Evolutionary conservation across 2,329 filamentous ascomycete species (phyloP).

Genomic region (Aspergillus chevalieri): DNA sequence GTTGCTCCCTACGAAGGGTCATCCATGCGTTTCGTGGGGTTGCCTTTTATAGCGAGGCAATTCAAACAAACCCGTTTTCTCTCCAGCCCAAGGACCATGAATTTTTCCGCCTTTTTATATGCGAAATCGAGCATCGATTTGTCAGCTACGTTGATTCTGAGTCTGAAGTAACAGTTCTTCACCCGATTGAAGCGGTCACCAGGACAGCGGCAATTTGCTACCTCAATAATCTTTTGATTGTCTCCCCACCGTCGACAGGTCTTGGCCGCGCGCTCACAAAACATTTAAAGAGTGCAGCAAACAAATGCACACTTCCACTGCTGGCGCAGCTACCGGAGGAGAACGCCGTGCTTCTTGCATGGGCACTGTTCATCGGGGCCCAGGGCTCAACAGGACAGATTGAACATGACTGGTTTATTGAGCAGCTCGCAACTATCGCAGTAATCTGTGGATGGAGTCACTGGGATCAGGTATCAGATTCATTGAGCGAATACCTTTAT

Average conservation of each 20-base stretch:
- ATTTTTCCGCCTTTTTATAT: slow-evolving; percentile 28
- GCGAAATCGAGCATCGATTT: slow-evolving; percentile 33
- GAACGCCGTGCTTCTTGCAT: slow-evolving; percentile 21
- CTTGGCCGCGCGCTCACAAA: slow-evolving; percentile 29
- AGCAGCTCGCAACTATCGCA: slow-evolving; percentile 18
- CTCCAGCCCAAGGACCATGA: slow-evolving; percentile 23
- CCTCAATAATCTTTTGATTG: slow-evolving; percentile 27
- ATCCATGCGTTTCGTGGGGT: slow-evolving; percentile 25
- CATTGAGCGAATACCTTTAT: slow-evolving; percentile 25
- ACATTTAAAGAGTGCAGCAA: slow-evolving; percentile 20
- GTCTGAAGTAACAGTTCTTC: slow-evolving; percentile 4
- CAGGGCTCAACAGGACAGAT: slow-evolving; percentile 23
- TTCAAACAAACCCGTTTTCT: slow-evolving; percentile 13
- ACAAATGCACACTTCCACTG: slow-evolving; percentile 12
- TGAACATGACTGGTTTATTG: slow-evolving; percentile 26
- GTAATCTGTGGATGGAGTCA: slow-evolving; percentile 23
- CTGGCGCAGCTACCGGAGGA: slow-evolving; percentile 12
- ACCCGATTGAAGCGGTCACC: slow-evolving; percentile 25
- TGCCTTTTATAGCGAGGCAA: slow-evolving; percentile 26
- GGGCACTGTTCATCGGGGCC: slow-evolving; percentile 30
- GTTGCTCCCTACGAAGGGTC: slow-evolving; percentile 19
- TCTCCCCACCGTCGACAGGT: slow-evolving; percentile 27
- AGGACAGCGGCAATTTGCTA: slow-evolving; percentile 27
- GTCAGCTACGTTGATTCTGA: slow-evolving; percentile 30
- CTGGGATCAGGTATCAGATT: slow-evolving; percentile 23